Percentiles rank a stretch among this genome's conserved stretches.
Evolutionary conservation across 2,329 filamentous ascomycete genomes (phyloP).

Genomic region (Epichloe gansuensis): DNA sequence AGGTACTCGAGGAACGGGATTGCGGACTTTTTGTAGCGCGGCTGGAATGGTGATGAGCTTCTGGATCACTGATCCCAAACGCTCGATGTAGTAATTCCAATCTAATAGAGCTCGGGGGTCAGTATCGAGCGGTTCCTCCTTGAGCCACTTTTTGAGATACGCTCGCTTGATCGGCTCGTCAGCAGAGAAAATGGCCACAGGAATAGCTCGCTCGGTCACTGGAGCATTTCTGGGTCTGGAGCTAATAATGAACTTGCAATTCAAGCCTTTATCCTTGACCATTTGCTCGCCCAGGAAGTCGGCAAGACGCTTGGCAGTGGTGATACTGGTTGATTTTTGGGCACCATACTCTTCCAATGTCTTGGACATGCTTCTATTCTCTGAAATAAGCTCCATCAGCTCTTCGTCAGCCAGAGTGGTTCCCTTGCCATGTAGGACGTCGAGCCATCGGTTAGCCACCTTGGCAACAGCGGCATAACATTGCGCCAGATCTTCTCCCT

Average conservation of each 20-base stretch:
- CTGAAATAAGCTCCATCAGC: constrained; percentile 97
- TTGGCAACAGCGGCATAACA: constrained; percentile 87
- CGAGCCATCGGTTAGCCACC: constrained; percentile 91
- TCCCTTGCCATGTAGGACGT: constrained; percentile 82
- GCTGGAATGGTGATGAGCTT: constrained; percentile 98
- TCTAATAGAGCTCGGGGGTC: constrained; percentile 84
- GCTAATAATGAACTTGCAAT: constrained; percentile 99
- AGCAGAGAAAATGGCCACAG: constrained; percentile 93
- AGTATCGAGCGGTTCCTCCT: constrained; percentile 81
- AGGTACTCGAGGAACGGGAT: constrained; percentile 83
- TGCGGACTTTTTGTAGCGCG: constrained; percentile 84
- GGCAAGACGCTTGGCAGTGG: constrained; percentile 83
- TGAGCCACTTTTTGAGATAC: constrained; percentile 90
- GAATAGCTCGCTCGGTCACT: constrained; percentile 87
- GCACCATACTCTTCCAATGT: constrained; percentile 89
- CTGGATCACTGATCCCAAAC: constrained; percentile 92
- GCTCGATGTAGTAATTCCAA: constrained; percentile 95
- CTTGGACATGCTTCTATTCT: constrained; percentile 97
- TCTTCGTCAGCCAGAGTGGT: constrained; percentile 89
- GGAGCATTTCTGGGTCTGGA: constrained; percentile 74
- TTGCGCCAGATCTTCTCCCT: constrained; percentile 74
- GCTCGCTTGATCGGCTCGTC: constrained; percentile 76
- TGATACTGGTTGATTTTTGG: constrained; percentile 99
- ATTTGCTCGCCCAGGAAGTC: constrained; percentile 97
- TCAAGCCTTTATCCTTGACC: constrained; percentile 97